Percentiles rank a stretch among this genome's conserved stretches.
These are phyloP conservation scores for Eremothecium coryli DNA, from an alignment of 1,139 yeast species.

Conservation along the genomic window DNA sequence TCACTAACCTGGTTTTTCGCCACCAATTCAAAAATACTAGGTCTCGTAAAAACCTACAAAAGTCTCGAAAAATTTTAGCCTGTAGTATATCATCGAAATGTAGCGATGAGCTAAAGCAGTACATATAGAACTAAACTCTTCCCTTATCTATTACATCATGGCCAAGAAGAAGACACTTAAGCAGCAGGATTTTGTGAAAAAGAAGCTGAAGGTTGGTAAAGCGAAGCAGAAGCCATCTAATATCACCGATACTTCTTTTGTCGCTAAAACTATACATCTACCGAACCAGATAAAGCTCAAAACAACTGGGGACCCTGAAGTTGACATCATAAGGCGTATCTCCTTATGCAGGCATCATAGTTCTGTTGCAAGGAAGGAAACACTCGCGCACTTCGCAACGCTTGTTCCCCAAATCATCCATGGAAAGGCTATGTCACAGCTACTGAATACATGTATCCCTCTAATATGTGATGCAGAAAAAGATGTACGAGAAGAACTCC, in stretches of 20 bases:
- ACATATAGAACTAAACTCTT: no score
- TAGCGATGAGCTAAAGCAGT: no score
- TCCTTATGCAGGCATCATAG: constrained; percentile 75
- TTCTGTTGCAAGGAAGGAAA: constrained; percentile 63
- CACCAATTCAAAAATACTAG: no score
- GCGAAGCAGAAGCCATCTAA: constrained; percentile 60
- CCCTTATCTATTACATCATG: no score
- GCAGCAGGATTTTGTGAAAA: constrained; percentile 41
- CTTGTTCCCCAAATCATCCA: constrained; percentile 36
- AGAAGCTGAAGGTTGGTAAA: constrained; percentile 85
- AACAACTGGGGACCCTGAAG: constrained; percentile 15
- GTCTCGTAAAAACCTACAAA: no score
- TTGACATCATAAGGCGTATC: constrained; percentile 47
- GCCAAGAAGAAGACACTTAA: constrained; percentile 31
- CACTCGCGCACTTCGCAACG: constrained; percentile 43
- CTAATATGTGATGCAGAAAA: constrained; percentile 30
- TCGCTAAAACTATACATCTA: constrained; percentile 59
- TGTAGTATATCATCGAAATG: no score
- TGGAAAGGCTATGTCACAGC: constrained; percentile 24
- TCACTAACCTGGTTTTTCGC: no score
- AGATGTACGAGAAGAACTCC: constrained; percentile 55
- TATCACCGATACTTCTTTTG: constrained; percentile 77
- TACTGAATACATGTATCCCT: constrained; percentile 26
- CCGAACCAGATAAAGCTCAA: constrained; percentile 44
- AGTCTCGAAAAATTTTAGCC: no score